Evolutionary conservation across 2,329 filamentous ascomycete species (phyloP).

Genomic region (Davidsoniella australis): DNA sequence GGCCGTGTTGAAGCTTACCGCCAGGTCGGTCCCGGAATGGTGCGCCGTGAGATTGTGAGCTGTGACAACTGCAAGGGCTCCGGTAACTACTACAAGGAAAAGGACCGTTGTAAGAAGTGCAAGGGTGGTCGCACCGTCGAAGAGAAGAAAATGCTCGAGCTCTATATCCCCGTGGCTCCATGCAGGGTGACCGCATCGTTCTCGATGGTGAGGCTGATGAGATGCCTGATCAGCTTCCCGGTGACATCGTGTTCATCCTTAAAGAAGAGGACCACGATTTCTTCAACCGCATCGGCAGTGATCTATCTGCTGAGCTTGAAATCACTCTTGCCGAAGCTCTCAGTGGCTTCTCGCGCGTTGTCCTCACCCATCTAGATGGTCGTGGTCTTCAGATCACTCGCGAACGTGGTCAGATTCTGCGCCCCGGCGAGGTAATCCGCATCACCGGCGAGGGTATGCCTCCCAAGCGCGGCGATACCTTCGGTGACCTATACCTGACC

Average conservation of each 20-base stretch:
- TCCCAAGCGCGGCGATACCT: slow-evolving; percentile 63
- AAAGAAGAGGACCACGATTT: slow-evolving; percentile 64
- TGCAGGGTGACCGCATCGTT: slow-evolving; percentile 76
- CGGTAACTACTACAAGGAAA: slow-evolving; percentile 82
- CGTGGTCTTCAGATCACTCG: slow-evolving; percentile 72
- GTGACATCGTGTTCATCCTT: slow-evolving; percentile 82
- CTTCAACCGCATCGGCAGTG: slow-evolving; percentile 69
- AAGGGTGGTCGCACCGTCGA: slow-evolving; percentile 78
- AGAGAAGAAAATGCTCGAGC: slow-evolving; percentile 85
- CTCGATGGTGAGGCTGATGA: slow-evolving; percentile 92
- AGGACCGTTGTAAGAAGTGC: slow-evolving; percentile 98
- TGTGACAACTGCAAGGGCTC: slow-evolving; percentile 73
- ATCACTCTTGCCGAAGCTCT: slow-evolving; percentile 73
- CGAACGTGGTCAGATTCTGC: slow-evolving; percentile 64
- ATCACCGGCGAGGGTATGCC: slow-evolving; percentile 89
- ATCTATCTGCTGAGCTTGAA: slow-evolving; percentile 66
- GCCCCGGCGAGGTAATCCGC: slow-evolving; percentile 72
- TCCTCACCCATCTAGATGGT: slow-evolving; percentile 83
- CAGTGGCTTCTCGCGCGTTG: slow-evolving; percentile 75
- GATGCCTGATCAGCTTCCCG: slow-evolving; percentile 70
- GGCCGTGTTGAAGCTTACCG: slow-evolving; percentile 63
- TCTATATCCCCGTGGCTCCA: slow-evolving; percentile 80
- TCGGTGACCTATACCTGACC: slow-evolving; percentile 73
- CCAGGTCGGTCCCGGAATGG: slow-evolving; percentile 71
- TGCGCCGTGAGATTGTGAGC: slow-evolving; percentile 60